Percentiles rank a stretch among this genome's conserved stretches.
phyloP scores from a whole-genome alignment of 2,329 filamentous ascomycete genomes.

The Beauveria sp. region DNA sequence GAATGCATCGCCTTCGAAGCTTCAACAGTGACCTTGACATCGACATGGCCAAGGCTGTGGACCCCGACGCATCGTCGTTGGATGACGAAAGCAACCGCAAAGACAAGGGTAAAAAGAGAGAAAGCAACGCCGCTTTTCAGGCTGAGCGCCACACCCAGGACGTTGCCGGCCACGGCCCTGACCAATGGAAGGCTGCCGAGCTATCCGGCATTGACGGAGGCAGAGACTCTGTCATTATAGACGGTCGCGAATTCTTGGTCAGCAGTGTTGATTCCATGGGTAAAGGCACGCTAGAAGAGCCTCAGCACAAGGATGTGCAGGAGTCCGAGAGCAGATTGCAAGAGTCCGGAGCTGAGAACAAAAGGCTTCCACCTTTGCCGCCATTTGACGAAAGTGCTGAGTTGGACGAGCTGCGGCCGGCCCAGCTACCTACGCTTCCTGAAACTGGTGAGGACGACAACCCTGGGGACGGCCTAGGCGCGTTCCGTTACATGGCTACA shows the following conservation, averaged over 20 bases:
- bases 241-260: constrained; percentile 64
- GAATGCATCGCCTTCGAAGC: constrained; percentile 34
- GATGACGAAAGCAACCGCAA: constrained; percentile 15
- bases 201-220: constrained; percentile 52
- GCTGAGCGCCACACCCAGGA: constrained; percentile 39
- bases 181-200: constrained; percentile 64
- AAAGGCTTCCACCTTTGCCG: constrained; percentile 50
- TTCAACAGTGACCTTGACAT: constrained; percentile 61
- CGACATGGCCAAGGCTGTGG: constrained; percentile 42
- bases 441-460: constrained; percentile 73
- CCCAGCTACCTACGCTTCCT: constrained; percentile 64
- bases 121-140: constrained; percentile 2
- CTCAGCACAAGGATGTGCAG: constrained; percentile 12
- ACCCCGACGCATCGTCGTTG: constrained; percentile 12
- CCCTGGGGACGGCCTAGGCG: constrained; percentile 56
- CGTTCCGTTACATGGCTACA: constrained; percentile 46
- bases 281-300: constrained; percentile 45
- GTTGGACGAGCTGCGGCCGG: constrained; percentile 61
- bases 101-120: constrained; percentile 22
- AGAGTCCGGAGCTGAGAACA: constrained; percentile 33
- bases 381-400: constrained; percentile 49
- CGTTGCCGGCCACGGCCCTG: constrained; percentile 67
- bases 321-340: constrained; percentile 18
- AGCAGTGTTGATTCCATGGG: constrained; percentile 57
- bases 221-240: constrained; percentile 63